Evolutionary conservation across 768 basidiomycete species (phyloP).

Genomic region (Lanmaoa pseudosensibilis): DNA sequence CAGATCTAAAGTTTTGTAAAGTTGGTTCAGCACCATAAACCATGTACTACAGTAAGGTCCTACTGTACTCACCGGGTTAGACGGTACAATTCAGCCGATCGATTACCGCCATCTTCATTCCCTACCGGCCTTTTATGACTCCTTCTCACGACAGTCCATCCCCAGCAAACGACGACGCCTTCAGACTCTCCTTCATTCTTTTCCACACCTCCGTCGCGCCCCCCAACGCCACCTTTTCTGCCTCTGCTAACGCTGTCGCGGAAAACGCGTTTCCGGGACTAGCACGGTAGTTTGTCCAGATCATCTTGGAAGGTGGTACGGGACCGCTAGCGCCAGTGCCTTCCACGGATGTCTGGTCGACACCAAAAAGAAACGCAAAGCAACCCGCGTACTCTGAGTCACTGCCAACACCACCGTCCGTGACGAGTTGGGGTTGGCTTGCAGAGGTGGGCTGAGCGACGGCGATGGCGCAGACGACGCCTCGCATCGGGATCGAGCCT

Average conservation of each 20-base stretch:
- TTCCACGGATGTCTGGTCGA: neutral
- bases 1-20: neutral
- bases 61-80: neutral
- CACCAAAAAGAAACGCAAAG: constrained; percentile 63
- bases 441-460: constrained; percentile 40
- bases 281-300: constrained; percentile 27
- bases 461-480: constrained; percentile 69
- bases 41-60: neutral
- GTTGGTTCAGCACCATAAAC: neutral
- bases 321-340: neutral
- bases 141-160: constrained; percentile 41
- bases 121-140: neutral
- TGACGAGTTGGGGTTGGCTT: constrained; percentile 35
- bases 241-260: constrained; percentile 42
- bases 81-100: neutral
- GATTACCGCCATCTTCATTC: neutral
- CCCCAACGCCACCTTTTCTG: constrained; percentile 46
- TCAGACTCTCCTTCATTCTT: constrained; percentile 46
- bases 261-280: constrained; percentile 33
- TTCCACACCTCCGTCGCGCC: constrained; percentile 51
- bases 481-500: constrained; percentile 70
- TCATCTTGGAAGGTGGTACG: constrained; percentile 28
- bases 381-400: constrained; percentile 51
- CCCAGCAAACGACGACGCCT: constrained; percentile 17
- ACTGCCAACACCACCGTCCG: constrained; percentile 39